These are phyloP conservation scores for thale cress (Arabidopsis thaliana) DNA, from an alignment of 345 rosid genomes.

Conservation along the genomic window TAIR10.1 NC_003071.7:14300501-14301000, in stretches of 20 bases:
- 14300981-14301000: constrained; percentile 82
- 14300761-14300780: background rate
- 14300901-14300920: constrained; percentile 13
- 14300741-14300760: too few species aligned
- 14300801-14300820: background rate
- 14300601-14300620: too few species aligned
- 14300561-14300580: too few species aligned
- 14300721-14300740: too few species aligned
- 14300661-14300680: background rate
- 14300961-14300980: constrained; percentile 76
- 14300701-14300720: too few species aligned
- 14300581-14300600: too few species aligned
- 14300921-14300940: constrained; percentile 76
- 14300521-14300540: too few species aligned
- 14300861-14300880: constrained; percentile 41
- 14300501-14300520: too few species aligned
- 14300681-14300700: too few species aligned
- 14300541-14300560: too few species aligned
- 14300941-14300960: constrained; percentile 96
- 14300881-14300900: constrained; percentile 24
- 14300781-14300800: background rate
- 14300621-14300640: too few species aligned
- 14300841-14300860: constrained; percentile 31
- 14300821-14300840: constrained; percentile 21
- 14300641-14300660: background rate